A percentile compares a stretch with the other conserved stretches of the same genome.
These are phyloP conservation scores for Phoenix dactylifera DNA, from an alignment of 176 grass and related monocot species.

Conservation along the genomic window DNA sequence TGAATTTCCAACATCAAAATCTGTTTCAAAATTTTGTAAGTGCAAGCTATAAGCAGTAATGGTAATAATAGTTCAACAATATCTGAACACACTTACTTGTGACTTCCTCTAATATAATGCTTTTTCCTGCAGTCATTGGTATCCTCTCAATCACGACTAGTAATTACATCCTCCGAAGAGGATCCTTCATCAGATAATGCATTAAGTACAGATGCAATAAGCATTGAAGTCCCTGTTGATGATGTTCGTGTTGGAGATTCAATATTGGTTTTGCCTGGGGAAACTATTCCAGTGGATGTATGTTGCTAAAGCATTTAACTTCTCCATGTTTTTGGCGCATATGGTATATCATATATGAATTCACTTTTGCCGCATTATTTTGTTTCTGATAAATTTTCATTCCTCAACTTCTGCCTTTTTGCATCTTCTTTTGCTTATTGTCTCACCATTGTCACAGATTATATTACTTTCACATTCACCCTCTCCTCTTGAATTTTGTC, in stretches of 20 bases:
- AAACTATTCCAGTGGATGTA: slow-evolving; percentile 97
- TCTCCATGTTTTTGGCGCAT: neutral
- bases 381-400: neutral
- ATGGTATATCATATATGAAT: neutral
- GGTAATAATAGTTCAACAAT: too few relatives aligned
- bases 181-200: slow-evolving; percentile 38
- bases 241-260: slow-evolving; percentile 94
- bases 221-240: slow-evolving; percentile 75
- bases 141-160: slow-evolving; percentile 72
- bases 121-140: slow-evolving; percentile 70
- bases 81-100: too few relatives aligned
- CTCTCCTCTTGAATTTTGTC: too few relatives aligned
- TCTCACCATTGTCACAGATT: too few relatives aligned
- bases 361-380: neutral
- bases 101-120: slow-evolving; percentile 3
- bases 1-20: too few relatives aligned
- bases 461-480: too few relatives aligned
- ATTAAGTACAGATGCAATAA: slow-evolving; percentile 68
- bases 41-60: too few relatives aligned
- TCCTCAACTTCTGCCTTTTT: neutral
- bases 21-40: too few relatives aligned
- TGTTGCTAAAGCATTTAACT: slow-evolving; percentile 5
- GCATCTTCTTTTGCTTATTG: too few relatives aligned
- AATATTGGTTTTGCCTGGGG: slow-evolving; percentile 84
- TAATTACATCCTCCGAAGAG: slow-evolving; percentile 63